Percentiles rank a stretch among this genome's conserved stretches.
Conservation (phyloP, 129 eudicot species). For the Arctium lappa region DNA sequence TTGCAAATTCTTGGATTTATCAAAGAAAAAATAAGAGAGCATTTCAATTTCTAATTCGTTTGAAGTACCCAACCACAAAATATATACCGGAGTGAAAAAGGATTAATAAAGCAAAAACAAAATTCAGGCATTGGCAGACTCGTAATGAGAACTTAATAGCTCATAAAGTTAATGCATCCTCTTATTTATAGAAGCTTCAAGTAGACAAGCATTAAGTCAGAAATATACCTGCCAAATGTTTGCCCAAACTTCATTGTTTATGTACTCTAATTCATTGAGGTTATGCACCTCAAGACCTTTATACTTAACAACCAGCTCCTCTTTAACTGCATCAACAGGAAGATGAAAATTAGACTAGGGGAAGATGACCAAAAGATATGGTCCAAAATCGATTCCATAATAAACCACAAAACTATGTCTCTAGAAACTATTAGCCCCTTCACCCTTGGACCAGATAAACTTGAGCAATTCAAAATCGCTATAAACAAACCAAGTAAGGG, state of each 20-base stretch:
- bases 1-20: not conserved
- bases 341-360: not conserved
- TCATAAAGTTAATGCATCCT: not conserved
- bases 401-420: not conserved
- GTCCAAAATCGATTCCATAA: not conserved
- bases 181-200: not conserved
- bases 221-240: slow-evolving; percentile 75
- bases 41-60: not conserved
- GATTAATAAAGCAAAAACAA: not conserved
- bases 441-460: not conserved
- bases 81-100: not conserved
- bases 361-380: not conserved
- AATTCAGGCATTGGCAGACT: not conserved
- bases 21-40: not conserved
- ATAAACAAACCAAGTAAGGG: not conserved
- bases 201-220: not conserved
- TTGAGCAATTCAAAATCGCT: not conserved
- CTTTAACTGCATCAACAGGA: slow-evolving; percentile 42
- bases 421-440: not conserved
- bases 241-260: slow-evolving; percentile 91
- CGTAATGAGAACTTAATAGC: not conserved
- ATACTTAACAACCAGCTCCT: slow-evolving; percentile 53
- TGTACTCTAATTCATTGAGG: slow-evolving; percentile 86
- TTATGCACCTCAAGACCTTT: slow-evolving; percentile 65
- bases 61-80: not conserved